Evolutionary conservation across 768 basidiomycete genomes (phyloP), one percentile per base, ranked within the genome.

Genomic region (Naganishia kalamii): DNA sequence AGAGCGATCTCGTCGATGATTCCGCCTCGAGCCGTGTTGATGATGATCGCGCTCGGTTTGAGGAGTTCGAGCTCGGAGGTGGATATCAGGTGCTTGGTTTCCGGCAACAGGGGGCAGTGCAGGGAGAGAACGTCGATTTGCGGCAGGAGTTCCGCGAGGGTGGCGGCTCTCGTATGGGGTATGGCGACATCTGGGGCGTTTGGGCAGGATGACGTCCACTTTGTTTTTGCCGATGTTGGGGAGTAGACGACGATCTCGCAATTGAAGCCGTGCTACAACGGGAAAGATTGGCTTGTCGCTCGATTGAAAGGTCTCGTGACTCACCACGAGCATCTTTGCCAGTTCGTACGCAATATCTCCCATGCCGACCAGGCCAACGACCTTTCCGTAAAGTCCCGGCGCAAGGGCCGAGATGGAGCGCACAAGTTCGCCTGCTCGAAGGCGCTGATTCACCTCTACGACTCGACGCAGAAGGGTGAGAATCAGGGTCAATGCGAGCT

Each of bases 11-110:
- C 72, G 66, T 75, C 70, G 29, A 77, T 65, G 13, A 77, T 72
- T 13, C 74, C 79, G 1, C 79, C 79, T 50, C 79, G 68, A 21
- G 77, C 71, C 11, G 77, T 78, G 70, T 80, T 80, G 43, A 79
- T 65, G 29, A 79, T 46, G 13, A 79, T 64, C 15, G 72, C 71
- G 12, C 64, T 67, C 2, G 60, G 12, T 46, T 75, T 74, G 71
- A 79, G 75, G 63, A 69, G 60, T 4, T 43, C 54, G 35, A 80
- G 51, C 48, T 78, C 67, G 3, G 46, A 33, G 27, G 65, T 65
- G 2, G 71, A 67, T 48, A 80, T 72, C 46, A 79, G 21, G 17
- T 72, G 64, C 21, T 65, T 60, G 3, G 79, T 79, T 19, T 48
- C 19, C 12, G 72, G 66, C 17, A 70, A 71, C 41, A 77, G 65